Conservation (phyloP, 2,329 filamentous ascomycete genomes). For the Hymenotorrendiella dingleyae region DNA sequence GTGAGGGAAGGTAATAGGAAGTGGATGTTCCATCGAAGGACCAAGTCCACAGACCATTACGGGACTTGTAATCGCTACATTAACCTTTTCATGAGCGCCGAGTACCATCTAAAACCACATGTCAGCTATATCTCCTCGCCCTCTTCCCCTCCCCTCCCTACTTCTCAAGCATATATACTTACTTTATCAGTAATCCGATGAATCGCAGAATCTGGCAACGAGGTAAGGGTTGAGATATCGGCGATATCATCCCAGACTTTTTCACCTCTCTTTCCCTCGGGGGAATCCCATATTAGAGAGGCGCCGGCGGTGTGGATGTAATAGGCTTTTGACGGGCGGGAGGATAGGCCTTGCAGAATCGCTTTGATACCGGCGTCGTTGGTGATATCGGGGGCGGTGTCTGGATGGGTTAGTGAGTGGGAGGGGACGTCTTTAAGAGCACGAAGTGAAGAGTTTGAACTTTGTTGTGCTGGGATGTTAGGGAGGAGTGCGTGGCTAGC, state of each 20-base stretch:
- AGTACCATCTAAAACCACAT: constrained; percentile 1
- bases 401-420: too few species aligned
- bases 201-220: background rate
- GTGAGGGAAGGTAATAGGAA: constrained; percentile 6
- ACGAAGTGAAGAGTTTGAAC: too few species aligned
- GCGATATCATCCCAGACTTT: background rate
- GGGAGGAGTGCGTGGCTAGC: too few species aligned
- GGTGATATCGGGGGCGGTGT: constrained; percentile 9
- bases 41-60: constrained; percentile 13
- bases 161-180: background rate
- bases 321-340: constrained; percentile 5
- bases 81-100: background rate
- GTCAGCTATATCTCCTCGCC: too few species aligned
- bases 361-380: constrained; percentile 6
- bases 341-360: constrained; percentile 6
- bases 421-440: too few species aligned
- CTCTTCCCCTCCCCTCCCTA: too few species aligned
- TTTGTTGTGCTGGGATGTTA: too few species aligned
- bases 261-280: constrained; percentile 5
- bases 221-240: background rate
- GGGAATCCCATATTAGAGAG: constrained; percentile 10
- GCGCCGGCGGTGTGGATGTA: constrained; percentile 13
- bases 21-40: constrained; percentile 9
- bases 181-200: background rate
- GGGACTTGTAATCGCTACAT: constrained; percentile 14